phyloP scores from a whole-genome alignment of 169 alveolate species.

The Sarcocystis neurona region DNA sequence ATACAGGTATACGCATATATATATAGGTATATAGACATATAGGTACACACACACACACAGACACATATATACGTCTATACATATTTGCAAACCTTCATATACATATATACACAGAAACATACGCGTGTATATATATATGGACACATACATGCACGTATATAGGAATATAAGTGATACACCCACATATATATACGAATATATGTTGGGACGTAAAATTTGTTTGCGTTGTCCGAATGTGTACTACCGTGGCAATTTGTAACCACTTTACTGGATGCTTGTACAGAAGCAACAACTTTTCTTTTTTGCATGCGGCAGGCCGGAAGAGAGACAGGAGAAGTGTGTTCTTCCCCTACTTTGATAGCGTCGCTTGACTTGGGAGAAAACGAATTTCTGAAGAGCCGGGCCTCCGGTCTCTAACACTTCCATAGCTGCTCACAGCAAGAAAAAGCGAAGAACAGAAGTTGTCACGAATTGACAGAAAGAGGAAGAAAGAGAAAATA shows the following conservation, averaged over 20 bases:
- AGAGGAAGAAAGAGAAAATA: too few relatives aligned
- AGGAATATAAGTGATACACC: background rate
- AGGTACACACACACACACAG: too few relatives aligned
- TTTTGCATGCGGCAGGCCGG: background rate
- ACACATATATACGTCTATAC: background rate
- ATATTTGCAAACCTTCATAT: background rate
- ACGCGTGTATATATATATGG: background rate
- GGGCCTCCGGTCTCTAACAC: conserved; percentile 16
- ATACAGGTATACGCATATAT: too few relatives aligned
- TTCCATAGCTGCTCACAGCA: conserved; percentile 6
- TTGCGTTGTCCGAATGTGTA: too few relatives aligned
- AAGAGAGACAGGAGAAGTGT: background rate
- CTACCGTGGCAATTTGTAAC: background rate
- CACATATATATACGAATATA: background rate
- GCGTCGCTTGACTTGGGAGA: background rate
- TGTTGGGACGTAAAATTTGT: background rate
- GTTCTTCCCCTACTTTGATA: background rate
- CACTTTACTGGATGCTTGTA: background rate
- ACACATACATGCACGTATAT: background rate
- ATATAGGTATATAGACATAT: too few relatives aligned
- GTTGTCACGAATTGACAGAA: too few relatives aligned
- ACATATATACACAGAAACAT: background rate
- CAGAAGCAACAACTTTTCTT: background rate
- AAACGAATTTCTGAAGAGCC: conserved; percentile 13
- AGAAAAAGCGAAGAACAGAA: background rate